A percentile compares a stretch with the other conserved stretches of the same genome.
phyloP scores from a whole-genome alignment of 352 stramenopile genomes.

The Phytophthora fragariae region DNA sequence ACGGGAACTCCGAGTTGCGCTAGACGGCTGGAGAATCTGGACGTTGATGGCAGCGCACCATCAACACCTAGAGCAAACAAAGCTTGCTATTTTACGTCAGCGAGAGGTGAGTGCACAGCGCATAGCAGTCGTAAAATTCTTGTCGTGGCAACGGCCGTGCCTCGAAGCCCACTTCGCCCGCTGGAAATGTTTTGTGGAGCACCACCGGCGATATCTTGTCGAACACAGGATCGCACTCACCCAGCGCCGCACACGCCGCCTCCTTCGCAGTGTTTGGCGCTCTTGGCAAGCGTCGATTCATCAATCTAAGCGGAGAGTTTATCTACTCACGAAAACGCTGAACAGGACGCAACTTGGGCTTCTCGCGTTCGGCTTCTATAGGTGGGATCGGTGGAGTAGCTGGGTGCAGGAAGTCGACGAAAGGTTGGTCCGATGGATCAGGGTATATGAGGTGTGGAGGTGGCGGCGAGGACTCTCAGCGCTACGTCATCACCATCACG shows the following conservation, averaged over 20 bases:
- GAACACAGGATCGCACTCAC: constrained; percentile 10
- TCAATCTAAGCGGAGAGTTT: constrained; percentile 16
- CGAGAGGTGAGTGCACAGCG: constrained; percentile 25
- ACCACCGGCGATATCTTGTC: constrained; percentile 22
- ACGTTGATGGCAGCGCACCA: constrained; percentile 8
- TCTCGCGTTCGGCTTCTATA: constrained; percentile 15
- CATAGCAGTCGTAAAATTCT: constrained; percentile 34
- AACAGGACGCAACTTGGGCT: constrained; percentile 8
- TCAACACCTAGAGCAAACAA: constrained; percentile 21
- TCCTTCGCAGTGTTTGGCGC: constrained; percentile 21
- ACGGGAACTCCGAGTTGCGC: constrained; percentile 12
- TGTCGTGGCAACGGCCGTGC: constrained; percentile 40
- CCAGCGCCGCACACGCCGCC: background rate
- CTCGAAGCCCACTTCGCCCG: constrained; percentile 33
- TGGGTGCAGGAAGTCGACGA: constrained; percentile 12
- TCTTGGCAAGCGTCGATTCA: constrained; percentile 13
- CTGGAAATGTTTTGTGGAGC: constrained; percentile 32
- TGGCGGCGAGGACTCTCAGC: constrained; percentile 28
- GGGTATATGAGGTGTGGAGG: constrained; percentile 20
- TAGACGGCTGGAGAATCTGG: constrained; percentile 26
- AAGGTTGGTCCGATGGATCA: constrained; percentile 24
- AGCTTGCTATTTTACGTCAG: constrained; percentile 7
- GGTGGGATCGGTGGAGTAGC: constrained; percentile 18
- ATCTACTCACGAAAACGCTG: constrained; percentile 10
- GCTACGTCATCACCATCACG: constrained; percentile 35